These are phyloP conservation scores for Alternaria ventricosa DNA, from an alignment of 2,329 filamentous ascomycete genomes.

Conservation along the genomic window DNA sequence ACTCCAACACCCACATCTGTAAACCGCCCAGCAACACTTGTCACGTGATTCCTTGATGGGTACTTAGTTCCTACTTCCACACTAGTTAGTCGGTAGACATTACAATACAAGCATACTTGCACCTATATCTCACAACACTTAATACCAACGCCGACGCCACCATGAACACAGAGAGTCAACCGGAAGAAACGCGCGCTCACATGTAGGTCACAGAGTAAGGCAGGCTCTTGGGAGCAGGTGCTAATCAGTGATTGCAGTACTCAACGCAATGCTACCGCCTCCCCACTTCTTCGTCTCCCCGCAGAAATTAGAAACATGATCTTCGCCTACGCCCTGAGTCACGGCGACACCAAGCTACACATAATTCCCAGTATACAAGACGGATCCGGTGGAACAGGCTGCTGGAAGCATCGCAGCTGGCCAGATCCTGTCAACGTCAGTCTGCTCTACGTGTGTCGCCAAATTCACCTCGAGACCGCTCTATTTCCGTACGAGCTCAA, in stretches of 20 bases:
- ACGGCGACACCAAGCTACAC: not conserved
- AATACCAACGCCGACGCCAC: not conserved
- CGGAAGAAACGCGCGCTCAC: not conserved
- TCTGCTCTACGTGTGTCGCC: not conserved
- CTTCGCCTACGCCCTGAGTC: not conserved
- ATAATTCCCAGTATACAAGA: not conserved
- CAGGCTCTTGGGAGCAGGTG: not conserved
- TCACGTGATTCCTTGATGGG: too few species aligned
- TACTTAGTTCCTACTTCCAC: too few species aligned
- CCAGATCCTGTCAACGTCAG: not conserved
- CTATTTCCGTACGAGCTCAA: not conserved
- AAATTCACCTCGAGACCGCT: not conserved
- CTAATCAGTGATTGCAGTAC: not conserved
- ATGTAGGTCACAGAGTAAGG: fast-evolving
- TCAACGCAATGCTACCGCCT: not conserved
- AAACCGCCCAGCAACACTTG: too few species aligned
- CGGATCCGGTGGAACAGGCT: too few species aligned
- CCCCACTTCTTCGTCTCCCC: not conserved
- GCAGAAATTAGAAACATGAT: not conserved
- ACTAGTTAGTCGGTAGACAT: too few species aligned
- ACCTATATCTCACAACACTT: too few species aligned
- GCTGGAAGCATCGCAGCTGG: not conserved
- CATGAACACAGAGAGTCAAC: not conserved
- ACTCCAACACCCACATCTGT: too few species aligned
- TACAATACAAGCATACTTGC: too few species aligned